Conservation (phyloP, 768 basidiomycete genomes). For the Amanita subjunquillea region DNA sequence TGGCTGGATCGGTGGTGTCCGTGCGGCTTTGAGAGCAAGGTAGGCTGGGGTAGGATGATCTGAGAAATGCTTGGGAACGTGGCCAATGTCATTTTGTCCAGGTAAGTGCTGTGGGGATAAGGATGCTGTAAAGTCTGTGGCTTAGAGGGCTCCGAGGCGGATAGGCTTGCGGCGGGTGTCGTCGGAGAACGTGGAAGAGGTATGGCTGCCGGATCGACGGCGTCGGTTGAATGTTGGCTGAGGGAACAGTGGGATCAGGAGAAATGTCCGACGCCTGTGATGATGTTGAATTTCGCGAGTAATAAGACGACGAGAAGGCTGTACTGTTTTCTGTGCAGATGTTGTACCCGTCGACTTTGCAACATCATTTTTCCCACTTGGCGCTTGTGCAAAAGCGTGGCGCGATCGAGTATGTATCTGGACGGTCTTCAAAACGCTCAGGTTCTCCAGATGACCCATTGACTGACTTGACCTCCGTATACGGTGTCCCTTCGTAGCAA, state of each 20-base stretch:
- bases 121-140: conserved; percentile 10
- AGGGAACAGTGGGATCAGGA: neutral
- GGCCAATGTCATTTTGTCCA: neutral
- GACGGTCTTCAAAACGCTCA: conserved; percentile 54
- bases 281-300: conserved; percentile 39
- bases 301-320: conserved; percentile 20
- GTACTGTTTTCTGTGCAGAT: neutral
- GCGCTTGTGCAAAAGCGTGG: conserved; percentile 39
- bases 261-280: conserved; percentile 5
- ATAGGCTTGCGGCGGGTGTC: neutral
- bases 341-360: conserved; percentile 9
- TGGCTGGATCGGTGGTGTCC: conserved; percentile 14
- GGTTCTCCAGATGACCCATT: conserved; percentile 28
- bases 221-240: conserved; percentile 9
- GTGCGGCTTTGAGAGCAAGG: conserved; percentile 16
- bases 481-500: conserved; percentile 25
- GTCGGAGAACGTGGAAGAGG: conserved; percentile 9
- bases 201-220: conserved; percentile 4
- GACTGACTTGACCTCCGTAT: conserved; percentile 56
- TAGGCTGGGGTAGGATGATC: conserved; percentile 10
- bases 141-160: conserved; percentile 13
- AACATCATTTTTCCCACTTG: conserved; percentile 11
- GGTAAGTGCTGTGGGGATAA: conserved; percentile 1
- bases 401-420: conserved; percentile 52
- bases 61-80: neutral